phyloP scores from a whole-genome alignment of 169 alveolate species.

The Eimeria sp. region DNA sequence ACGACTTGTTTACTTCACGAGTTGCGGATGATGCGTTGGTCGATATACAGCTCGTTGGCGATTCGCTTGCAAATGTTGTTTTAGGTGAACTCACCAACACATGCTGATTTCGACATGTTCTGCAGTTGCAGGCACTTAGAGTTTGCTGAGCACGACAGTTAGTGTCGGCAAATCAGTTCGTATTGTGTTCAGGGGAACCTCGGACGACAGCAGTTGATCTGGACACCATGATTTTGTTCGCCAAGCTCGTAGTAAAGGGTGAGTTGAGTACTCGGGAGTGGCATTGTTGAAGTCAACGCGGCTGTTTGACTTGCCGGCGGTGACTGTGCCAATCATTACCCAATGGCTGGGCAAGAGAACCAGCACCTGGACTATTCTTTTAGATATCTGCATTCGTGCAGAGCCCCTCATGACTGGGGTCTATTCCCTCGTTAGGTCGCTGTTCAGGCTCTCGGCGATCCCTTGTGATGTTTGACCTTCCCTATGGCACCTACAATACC shows the following conservation, averaged over 20 bases:
- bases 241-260: constrained; percentile 77
- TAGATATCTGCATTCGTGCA: not conserved
- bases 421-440: not conserved
- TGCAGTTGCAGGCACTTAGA: not conserved
- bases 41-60: constrained; percentile 83
- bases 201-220: constrained; percentile 78
- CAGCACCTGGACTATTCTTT: not conserved
- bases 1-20: constrained; percentile 58
- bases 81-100: constrained; percentile 38
- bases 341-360: not conserved
- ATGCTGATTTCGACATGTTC: not conserved
- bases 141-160: not conserved
- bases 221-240: constrained; percentile 80
- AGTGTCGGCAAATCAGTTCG: not conserved
- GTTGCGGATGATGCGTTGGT: constrained; percentile 79
- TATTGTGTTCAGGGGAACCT: constrained; percentile 52
- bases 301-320: not conserved
- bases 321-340: not conserved
- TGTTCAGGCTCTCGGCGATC: constrained; percentile 77
- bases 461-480: constrained; percentile 81
- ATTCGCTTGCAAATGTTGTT: constrained; percentile 83
- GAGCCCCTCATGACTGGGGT: not conserved
- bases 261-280: not conserved
- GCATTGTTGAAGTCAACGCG: not conserved
- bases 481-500: constrained; percentile 80